Base-by-base conservation (phyloP, 257 asterid species). In the Penstemon barbatus region DNA sequence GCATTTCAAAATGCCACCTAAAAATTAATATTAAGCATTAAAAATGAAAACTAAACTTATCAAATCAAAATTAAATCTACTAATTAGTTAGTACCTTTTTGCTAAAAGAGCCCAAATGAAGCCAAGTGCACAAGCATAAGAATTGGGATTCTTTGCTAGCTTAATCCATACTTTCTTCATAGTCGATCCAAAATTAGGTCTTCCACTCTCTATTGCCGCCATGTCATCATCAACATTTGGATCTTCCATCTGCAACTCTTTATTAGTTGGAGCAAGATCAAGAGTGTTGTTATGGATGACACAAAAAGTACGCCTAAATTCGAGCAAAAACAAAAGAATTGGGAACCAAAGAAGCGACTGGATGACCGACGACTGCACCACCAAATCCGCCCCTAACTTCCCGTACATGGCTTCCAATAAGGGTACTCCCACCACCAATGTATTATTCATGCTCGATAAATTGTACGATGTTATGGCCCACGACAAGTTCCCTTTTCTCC, bases 1-100 rank as follows among this genome's bases (percentile, higher is more conserved):
- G 96, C 92, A 89, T 78, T 39, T 74, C 69, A 8, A 89, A 56
- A 70, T 83, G 55, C 96, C 96, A 92, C 84, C 98, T 89, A 58
- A 58, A 7, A 15, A 58, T 11, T 38, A 67, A 70, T 59, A 54
- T 72, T 54, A 19, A 69, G 37, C 2, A 18, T 18, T 4, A 33
- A n/a, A 44, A n/a, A 25, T 36, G 37, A 11, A 37, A 5, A 11
- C 19, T 25, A 1, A 25, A 25, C 33, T 25, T 1, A 25, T 25
- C 33, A 25, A 25, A 25, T 25, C 33, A 25, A 25, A 25, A 25
- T 25, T 25, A 25, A 25, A 25, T 25, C 33, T 25, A 25, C 33
- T 25, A 25, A 25, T 25, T 25, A 1, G 2, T 25, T 25, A 25
- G 33, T 81, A 83, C 89, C 89, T 82, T 61, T 80, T 77, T 19